Evolutionary conservation across 2,329 filamentous ascomycete genomes (phyloP).

Genomic region (Trichoderma pleuroti): DNA sequence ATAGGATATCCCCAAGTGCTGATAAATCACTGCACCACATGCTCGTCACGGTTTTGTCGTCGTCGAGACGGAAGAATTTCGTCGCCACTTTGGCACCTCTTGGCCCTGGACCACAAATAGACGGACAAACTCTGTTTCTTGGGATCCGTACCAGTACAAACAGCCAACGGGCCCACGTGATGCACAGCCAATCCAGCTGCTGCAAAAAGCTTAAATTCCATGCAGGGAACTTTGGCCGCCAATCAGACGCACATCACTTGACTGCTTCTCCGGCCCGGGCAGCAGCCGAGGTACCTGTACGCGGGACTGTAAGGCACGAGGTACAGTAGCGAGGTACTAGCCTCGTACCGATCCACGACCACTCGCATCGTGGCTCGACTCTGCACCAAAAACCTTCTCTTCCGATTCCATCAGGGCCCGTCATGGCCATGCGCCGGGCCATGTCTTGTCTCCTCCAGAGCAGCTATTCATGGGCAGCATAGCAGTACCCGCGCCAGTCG

Average conservation of each 20-base stretch:
- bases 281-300: constrained; percentile 7
- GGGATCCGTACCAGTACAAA: neutral
- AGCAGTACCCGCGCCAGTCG: neutral
- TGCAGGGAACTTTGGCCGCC: constrained; percentile 16
- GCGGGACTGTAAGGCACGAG: neutral
- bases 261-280: neutral
- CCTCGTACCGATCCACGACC: neutral
- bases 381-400: constrained; percentile 1
- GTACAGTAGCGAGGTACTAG: constrained; percentile 8
- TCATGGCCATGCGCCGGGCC: constrained; percentile 12
- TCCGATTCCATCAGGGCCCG: constrained; percentile 4
- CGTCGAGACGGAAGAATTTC: neutral
- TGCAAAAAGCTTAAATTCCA: neutral
- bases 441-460: constrained; percentile 10
- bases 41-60: neutral
- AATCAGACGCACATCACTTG: neutral
- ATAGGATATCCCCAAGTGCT: neutral
- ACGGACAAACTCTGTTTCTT: neutral
- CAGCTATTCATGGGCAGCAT: constrained; percentile 5
- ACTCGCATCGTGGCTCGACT: neutral
- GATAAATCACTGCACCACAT: neutral
- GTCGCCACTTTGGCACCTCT: neutral
- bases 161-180: neutral
- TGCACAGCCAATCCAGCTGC: neutral
- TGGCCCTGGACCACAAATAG: neutral